These are phyloP conservation scores for Cryphonectria naterciae DNA, from an alignment of 2,329 filamentous ascomycete species.

Conservation along the genomic window DNA sequence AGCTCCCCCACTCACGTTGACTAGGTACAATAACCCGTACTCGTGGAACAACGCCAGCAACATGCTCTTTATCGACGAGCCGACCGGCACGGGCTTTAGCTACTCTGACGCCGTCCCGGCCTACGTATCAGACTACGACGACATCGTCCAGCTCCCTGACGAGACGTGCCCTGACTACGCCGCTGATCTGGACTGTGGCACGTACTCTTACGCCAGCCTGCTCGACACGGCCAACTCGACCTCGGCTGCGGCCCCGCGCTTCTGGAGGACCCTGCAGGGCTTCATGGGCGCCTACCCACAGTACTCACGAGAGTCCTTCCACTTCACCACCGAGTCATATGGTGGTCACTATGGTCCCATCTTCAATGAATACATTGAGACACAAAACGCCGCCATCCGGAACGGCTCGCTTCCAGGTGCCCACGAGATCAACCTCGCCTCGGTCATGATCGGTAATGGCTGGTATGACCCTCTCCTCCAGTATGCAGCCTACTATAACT, in stretches of 20 bases:
- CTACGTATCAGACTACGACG: slow-evolving; percentile 34
- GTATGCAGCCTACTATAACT: slow-evolving; percentile 63
- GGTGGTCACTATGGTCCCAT: slow-evolving; percentile 63
- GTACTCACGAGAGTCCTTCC: slow-evolving; percentile 53
- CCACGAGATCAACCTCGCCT: slow-evolving; percentile 52
- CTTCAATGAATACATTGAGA: slow-evolving; percentile 54
- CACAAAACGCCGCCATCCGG: slow-evolving; percentile 47
- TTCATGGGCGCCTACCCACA: slow-evolving; percentile 65
- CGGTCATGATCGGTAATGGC: slow-evolving; percentile 60
- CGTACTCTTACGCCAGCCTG: slow-evolving; percentile 54
- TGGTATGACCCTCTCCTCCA: slow-evolving; percentile 62
- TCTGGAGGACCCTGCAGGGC: slow-evolving; percentile 65
- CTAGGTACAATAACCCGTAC: slow-evolving; percentile 53
- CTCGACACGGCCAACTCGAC: slow-evolving; percentile 62
- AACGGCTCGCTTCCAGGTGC: slow-evolving; percentile 40
- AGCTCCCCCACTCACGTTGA: neutral
- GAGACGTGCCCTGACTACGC: slow-evolving; percentile 56
- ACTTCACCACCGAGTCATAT: slow-evolving; percentile 60
- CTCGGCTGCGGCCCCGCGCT: slow-evolving; percentile 56
- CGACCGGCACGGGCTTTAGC: slow-evolving; percentile 64
- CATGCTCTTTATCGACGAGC: slow-evolving; percentile 65
- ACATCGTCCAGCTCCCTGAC: slow-evolving; percentile 49
- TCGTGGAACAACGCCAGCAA: slow-evolving; percentile 61
- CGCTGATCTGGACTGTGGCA: slow-evolving; percentile 51
- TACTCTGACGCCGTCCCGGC: slow-evolving; percentile 44